Evolutionary conservation across 768 basidiomycete genomes (phyloP).

Genomic region (Galerina marginata): DNA sequence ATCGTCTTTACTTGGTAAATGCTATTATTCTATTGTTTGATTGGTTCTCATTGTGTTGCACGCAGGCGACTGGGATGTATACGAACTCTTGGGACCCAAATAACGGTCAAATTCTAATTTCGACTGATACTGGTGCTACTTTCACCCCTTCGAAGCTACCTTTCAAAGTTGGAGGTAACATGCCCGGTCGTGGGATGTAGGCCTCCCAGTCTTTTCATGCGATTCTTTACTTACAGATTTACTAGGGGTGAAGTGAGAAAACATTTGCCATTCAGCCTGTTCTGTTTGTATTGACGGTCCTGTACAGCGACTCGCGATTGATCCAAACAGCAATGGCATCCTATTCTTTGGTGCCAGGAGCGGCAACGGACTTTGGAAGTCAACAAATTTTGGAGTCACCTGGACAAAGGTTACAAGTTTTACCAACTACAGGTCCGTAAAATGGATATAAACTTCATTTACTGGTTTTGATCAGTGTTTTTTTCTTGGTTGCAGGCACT

Average conservation of each 20-base stretch:
- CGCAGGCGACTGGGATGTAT: conserved; percentile 62
- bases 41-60: not conserved
- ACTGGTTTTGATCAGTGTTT: not conserved
- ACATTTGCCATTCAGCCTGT: not conserved
- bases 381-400: conserved; percentile 59
- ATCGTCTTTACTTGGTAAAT: conserved; percentile 56
- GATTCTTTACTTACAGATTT: not conserved
- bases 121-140: conserved; percentile 60
- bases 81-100: conserved; percentile 68
- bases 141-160: conserved; percentile 57
- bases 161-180: conserved; percentile 74
- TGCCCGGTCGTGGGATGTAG: conserved; percentile 71
- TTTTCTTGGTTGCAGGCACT: conserved; percentile 41
- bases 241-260: conserved; percentile 51
- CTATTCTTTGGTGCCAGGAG: conserved; percentile 68
- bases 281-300: not conserved
- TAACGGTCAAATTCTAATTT: conserved; percentile 66
- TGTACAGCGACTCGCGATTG: conserved; percentile 61
- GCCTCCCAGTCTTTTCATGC: conserved; percentile 18
- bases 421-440: conserved; percentile 56
- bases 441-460: not conserved
- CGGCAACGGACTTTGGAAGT: conserved; percentile 72
- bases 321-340: conserved; percentile 66
- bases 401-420: conserved; percentile 68
- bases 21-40: not conserved